Percentiles rank a stretch among this genome's conserved stretches.
These are phyloP conservation scores for Graphilbum sp. DNA, from an alignment of 2,329 filamentous ascomycete genomes.

Conservation along the genomic window DNA sequence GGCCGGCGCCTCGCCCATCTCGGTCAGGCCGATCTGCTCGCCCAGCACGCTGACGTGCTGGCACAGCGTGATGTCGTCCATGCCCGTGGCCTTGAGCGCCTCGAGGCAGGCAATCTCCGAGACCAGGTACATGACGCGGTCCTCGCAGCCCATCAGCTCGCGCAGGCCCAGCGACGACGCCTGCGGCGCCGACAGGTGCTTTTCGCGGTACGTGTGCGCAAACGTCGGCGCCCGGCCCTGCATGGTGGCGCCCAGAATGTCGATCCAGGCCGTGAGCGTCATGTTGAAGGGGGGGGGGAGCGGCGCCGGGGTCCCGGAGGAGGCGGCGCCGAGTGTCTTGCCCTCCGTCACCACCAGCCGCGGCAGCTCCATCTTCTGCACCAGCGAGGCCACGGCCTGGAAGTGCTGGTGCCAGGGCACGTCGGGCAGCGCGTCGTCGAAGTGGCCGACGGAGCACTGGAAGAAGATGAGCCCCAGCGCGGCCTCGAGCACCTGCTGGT, in stretches of 20 bases:
- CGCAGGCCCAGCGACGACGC: slow-evolving; percentile 54
- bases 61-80: slow-evolving; percentile 76
- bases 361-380: slow-evolving; percentile 70
- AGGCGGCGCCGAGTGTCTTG: background rate
- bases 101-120: slow-evolving; percentile 95
- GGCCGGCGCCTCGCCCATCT: slow-evolving; percentile 42
- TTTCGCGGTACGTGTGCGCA: slow-evolving; percentile 88
- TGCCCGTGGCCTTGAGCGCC: slow-evolving; percentile 65
- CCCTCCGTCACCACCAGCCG: slow-evolving; percentile 36
- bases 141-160: slow-evolving; percentile 94
- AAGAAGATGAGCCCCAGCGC: slow-evolving; percentile 93
- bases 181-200: slow-evolving; percentile 53
- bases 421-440: slow-evolving; percentile 71
- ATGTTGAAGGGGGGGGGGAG: slow-evolving; percentile 74
- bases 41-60: slow-evolving; percentile 79
- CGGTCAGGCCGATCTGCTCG: slow-evolving; percentile 69
- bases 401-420: slow-evolving; percentile 98
- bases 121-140: slow-evolving; percentile 94
- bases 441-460: slow-evolving; percentile 77
- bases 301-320: slow-evolving; percentile 28
- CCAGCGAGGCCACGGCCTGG: slow-evolving; percentile 71
- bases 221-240: slow-evolving; percentile 72
- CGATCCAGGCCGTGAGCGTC: slow-evolving; percentile 87
- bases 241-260: slow-evolving; percentile 92
- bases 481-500: slow-evolving; percentile 79